Conservation (phyloP, 1,139 yeast species). For the Scheffersomyces insectosa region DNA sequence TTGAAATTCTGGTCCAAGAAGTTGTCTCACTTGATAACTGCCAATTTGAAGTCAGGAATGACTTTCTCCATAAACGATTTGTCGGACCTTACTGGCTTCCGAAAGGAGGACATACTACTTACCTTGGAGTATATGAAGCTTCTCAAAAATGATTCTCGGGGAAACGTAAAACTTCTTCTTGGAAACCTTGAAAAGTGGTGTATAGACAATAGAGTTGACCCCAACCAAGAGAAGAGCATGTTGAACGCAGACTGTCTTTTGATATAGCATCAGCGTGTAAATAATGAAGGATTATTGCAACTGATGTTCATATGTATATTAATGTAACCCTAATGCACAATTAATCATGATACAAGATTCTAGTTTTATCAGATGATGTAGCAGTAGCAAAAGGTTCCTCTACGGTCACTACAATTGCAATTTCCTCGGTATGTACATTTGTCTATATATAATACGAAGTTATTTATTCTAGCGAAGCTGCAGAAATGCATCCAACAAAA, state of each 20-base stretch:
- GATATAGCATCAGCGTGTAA: constrained; percentile 10
- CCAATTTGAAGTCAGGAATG: constrained; percentile 12
- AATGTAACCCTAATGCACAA: neutral
- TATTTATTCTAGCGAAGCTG: constrained; percentile 53
- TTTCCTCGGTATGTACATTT: too few relatives aligned
- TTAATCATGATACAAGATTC: neutral
- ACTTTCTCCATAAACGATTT: constrained; percentile 51
- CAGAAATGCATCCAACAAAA: constrained; percentile 75
- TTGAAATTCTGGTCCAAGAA: constrained; percentile 72
- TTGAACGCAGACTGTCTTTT: constrained; percentile 31
- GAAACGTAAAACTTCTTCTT: constrained; percentile 16
- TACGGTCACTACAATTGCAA: too few relatives aligned
- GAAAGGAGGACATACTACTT: constrained; percentile 65
- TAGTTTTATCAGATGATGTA: too few relatives aligned
- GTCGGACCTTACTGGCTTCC: constrained; percentile 63
- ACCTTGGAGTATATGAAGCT: constrained; percentile 66
- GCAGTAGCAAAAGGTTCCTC: too few relatives aligned
- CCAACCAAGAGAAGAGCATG: constrained; percentile 22
- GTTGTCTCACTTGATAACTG: constrained; percentile 22
- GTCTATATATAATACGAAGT: too few relatives aligned
- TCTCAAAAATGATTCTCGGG: constrained; percentile 23
- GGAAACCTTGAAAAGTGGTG: constrained; percentile 35
- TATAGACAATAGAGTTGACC: constrained; percentile 21
- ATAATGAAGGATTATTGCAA: neutral
- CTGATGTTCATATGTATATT: constrained; percentile 1